Base-by-base conservation (phyloP, 805 yeast genomes). In the Pichia phayaonensis region DNA sequence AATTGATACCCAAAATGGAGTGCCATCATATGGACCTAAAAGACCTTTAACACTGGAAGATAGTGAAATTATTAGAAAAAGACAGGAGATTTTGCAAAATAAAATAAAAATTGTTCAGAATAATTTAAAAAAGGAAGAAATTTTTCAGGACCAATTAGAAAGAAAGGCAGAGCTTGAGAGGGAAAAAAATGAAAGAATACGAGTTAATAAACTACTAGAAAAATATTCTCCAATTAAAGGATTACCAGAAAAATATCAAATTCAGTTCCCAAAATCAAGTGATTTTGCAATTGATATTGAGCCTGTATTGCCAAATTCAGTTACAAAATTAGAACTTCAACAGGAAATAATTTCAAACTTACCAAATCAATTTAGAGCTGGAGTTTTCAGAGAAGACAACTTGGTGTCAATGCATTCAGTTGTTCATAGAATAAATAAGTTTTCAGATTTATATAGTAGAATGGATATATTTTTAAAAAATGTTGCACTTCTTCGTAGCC, bases 221-320 rank as follows among this genome's bases (percentile, higher is more conserved):
- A 44, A 47, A 4, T 46, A 44, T 23, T 48, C 50, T 1, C 54
- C 52, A 15, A 43, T 54, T 12, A 52, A 46, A 38, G 27, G 31
- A 21, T 29, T 54, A 44, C 59, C 59, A 15, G 20, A 41, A 26
- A 54, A 56, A 45, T 55, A 55, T 43, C 57, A 52, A n/a, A 44
- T 46, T 15, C 21, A 31, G 7, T 45, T 52, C 13, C 55, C 55
- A 8, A 39, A 41, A 16, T 10, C 42, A 20, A 34, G 38, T n/a
- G 26, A 39, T 40, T 27, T 40, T 22, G 16, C 15, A 3, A 20
- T 23, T 4, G 49, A 44, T 27, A 4, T 29, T 4, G 34, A 15
- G 3, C 53, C 57, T 27, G 18, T 31, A 22, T 40, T 55, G 20
- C 51, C 48, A 18, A 27, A 42, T 31, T 46, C 23, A 10, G 45